Base-by-base conservation (phyloP, 495 filamentous ascomycete genomes). In the Neurospora sp. region DNA sequence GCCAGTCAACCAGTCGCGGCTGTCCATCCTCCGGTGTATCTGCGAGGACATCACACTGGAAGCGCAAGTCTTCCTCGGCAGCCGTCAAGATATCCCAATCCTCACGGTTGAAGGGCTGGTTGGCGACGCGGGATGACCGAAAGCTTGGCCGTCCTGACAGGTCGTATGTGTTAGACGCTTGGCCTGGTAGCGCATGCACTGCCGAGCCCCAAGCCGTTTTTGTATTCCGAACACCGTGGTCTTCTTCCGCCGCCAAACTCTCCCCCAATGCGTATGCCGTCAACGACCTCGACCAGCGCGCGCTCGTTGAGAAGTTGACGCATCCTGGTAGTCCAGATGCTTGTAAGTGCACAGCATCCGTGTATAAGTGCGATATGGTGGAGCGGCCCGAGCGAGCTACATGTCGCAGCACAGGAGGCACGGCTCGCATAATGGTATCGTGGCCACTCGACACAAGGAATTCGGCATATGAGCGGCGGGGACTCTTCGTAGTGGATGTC, bases 1-100 rank as follows among this genome's bases (percentile, higher is more conserved):
- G 82, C 11, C 83, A 75, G 77, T 93, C 90, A 16, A 93, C 85
- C 42, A 92, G 78, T 41, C 86, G 82, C 27, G 78, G 74, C 72
- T 81, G 75, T n/a, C 77, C 78, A 75, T 81, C 60, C 16, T 69
- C 41, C 38, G 70, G 31, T 35, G 54, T 35, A 8, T 35, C 54
- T 72, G 78, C 39, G 82, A 82, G 72, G 89, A 79, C 27, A 74
- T 89, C 83, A 12, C 88, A 88, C 77, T 91, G 88, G 74, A 87
- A 44, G 18, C 72, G 69, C 10, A 83, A 80, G 39, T 78, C 79
- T 49, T 46, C 74, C 4, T 76, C 71, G 69, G 31, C 31, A 12
- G 35, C 39, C 18, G 71, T 78, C 71, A 62, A 79, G 75, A 44
- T 78, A 74, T 70, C 38, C 77, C 39, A 77, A 72, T 72, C 82